phyloP scores from a whole-genome alignment of 345 rosid species.

The Ceriops zippeliana region DNA sequence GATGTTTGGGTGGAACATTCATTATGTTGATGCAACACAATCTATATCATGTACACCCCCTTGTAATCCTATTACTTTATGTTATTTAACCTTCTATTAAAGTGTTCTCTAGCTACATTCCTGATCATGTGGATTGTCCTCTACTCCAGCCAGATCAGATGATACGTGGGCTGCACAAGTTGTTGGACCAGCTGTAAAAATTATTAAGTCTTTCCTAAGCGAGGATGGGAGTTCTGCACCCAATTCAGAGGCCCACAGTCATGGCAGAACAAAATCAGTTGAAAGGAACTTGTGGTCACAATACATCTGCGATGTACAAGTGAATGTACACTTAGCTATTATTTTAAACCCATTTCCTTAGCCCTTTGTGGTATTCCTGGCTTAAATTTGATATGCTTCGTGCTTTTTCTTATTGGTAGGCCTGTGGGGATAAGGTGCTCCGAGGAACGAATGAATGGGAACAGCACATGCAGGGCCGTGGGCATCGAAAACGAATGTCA shows the following conservation, averaged over 20 bases:
- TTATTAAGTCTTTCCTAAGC: conserved; percentile 44
- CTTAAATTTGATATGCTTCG: neutral
- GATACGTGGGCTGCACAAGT: conserved; percentile 69
- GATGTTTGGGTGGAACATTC: conserved; percentile 80
- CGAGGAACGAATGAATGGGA: conserved; percentile 97
- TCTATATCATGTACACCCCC: conserved; percentile 48
- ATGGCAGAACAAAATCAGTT: conserved; percentile 13
- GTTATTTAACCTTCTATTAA: no score
- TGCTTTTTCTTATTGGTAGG: conserved; percentile 35
- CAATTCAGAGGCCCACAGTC: conserved; percentile 12
- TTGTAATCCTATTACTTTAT: neutral
- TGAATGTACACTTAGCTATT: neutral
- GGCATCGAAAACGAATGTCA: conserved; percentile 69
- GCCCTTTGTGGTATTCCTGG: neutral
- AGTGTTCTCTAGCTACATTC: conserved; percentile 1
- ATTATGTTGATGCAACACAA: conserved; percentile 67
- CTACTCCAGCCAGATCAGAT: conserved; percentile 53
- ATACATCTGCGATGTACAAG: conserved; percentile 58
- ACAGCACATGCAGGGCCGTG: conserved; percentile 72
- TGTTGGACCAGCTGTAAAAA: conserved; percentile 52
- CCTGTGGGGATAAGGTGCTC: conserved; percentile 80
- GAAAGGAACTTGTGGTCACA: conserved; percentile 85
- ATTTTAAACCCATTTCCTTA: no score
- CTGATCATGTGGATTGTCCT: conserved; percentile 1
- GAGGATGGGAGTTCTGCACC: conserved; percentile 18